These are phyloP conservation scores for Colletotrichum salicis DNA, from an alignment of 2,329 filamentous ascomycete genomes.

Conservation along the genomic window DNA sequence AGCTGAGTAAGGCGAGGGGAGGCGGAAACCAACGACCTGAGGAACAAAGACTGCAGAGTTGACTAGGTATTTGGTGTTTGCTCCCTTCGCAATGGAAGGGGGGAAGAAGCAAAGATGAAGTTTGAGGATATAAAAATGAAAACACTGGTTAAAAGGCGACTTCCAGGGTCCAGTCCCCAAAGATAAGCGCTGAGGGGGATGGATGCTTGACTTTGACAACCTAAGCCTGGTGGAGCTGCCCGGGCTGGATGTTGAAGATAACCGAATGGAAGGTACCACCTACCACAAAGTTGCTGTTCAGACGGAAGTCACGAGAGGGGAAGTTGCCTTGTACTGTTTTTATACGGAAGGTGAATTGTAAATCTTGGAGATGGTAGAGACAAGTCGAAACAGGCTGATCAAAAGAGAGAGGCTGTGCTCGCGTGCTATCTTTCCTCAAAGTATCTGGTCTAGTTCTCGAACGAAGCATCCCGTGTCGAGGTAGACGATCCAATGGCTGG, in stretches of 20 bases:
- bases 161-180: conserved; percentile 26
- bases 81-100: conserved; percentile 6
- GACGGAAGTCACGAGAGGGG: background rate
- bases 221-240: conserved; percentile 24
- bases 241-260: background rate
- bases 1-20: background rate
- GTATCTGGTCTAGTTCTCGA: background rate
- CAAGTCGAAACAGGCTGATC: background rate
- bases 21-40: background rate
- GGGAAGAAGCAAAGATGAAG: conserved; percentile 13
- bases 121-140: conserved; percentile 6
- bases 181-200: conserved; percentile 34
- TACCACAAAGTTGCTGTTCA: conserved; percentile 10
- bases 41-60: conserved; percentile 3
- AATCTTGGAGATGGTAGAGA: background rate
- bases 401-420: conserved; percentile 13
- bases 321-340: background rate
- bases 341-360: background rate
- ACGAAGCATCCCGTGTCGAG: background rate
- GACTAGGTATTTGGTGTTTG: background rate
- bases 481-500: background rate
- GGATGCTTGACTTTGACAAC: conserved; percentile 27
- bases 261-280: conserved; percentile 23
- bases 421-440: conserved; percentile 25
- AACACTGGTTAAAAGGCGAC: conserved; percentile 19